These are phyloP conservation scores for Elaeis guineensis DNA, from an alignment of 176 grass and related monocot species.

Conservation along the genomic window DNA sequence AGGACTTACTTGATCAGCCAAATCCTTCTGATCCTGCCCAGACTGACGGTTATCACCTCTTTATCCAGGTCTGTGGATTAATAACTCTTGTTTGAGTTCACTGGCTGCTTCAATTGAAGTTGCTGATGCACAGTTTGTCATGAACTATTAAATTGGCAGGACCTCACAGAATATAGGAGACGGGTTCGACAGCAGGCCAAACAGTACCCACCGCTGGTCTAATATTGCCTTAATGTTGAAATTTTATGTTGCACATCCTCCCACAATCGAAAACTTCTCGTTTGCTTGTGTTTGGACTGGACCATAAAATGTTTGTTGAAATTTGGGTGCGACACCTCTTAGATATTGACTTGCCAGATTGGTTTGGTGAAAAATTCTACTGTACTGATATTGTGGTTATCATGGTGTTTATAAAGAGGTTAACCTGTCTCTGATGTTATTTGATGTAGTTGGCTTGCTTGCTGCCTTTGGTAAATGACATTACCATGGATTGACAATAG, in stretches of 20 bases:
- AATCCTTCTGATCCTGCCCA: constrained; percentile 12
- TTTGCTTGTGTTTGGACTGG: too few relatives aligned
- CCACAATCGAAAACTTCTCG: too few relatives aligned
- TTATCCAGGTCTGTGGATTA: constrained; percentile 2
- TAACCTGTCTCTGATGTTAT: too few relatives aligned
- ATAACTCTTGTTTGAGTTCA: neutral
- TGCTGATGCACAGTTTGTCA: neutral
- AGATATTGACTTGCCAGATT: too few relatives aligned
- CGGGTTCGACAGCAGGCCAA: constrained; percentile 9
- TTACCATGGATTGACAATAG: too few relatives aligned
- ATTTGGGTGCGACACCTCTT: too few relatives aligned
- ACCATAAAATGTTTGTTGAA: too few relatives aligned
- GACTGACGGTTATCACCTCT: constrained; percentile 10
- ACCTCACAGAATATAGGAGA: constrained; percentile 2
- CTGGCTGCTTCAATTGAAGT: neutral
- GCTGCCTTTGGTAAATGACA: too few relatives aligned
- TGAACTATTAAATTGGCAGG: neutral
- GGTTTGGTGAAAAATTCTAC: too few relatives aligned
- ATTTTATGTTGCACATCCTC: neutral
- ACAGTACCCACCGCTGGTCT: constrained; percentile 5
- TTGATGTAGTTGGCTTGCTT: too few relatives aligned
- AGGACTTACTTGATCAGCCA: constrained; percentile 13
- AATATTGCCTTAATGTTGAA: neutral
- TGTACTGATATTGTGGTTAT: too few relatives aligned
- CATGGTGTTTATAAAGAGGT: too few relatives aligned